Conservation (phyloP, 2,329 filamentous ascomycete genomes). For the Hypoxylon sp. region DNA sequence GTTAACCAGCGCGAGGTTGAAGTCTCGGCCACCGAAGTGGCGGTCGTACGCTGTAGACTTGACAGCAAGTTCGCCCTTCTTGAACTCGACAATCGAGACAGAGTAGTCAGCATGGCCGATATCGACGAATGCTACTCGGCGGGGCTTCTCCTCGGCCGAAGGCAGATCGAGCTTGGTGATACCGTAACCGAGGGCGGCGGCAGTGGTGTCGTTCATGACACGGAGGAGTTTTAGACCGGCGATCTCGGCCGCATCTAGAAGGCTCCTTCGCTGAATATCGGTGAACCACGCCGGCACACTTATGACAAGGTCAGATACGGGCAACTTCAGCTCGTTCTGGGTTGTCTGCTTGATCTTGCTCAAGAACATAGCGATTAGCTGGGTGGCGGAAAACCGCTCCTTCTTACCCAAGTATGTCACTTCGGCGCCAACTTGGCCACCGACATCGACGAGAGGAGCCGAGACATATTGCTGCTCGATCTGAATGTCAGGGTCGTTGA, state of each 20-base stretch:
- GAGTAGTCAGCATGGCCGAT: conserved; percentile 98
- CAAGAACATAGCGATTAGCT: conserved; percentile 95
- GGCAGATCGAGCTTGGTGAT: conserved; percentile 97
- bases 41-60: conserved; percentile 94
- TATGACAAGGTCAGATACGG: conserved; percentile 93
- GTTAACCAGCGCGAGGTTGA: conserved; percentile 94
- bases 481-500: conserved; percentile 92
- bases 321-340: conserved; percentile 87
- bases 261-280: conserved; percentile 88
- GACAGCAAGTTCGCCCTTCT: conserved; percentile 95
- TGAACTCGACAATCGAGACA: conserved; percentile 93
- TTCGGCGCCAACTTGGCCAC: conserved; percentile 95
- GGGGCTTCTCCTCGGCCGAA: conserved; percentile 88
- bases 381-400: conserved; percentile 93
- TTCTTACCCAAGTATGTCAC: conserved; percentile 95
- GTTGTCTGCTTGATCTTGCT: conserved; percentile 94
- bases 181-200: conserved; percentile 94
- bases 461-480: conserved; percentile 94
- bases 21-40: conserved; percentile 97
- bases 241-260: conserved; percentile 94
- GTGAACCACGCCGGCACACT: conserved; percentile 98
- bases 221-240: conserved; percentile 93
- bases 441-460: conserved; percentile 86
- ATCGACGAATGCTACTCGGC: conserved; percentile 91
- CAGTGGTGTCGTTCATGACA: conserved; percentile 98